phyloP scores from a whole-genome alignment of 805 yeast species.

The Ogataea kodamae region DNA sequence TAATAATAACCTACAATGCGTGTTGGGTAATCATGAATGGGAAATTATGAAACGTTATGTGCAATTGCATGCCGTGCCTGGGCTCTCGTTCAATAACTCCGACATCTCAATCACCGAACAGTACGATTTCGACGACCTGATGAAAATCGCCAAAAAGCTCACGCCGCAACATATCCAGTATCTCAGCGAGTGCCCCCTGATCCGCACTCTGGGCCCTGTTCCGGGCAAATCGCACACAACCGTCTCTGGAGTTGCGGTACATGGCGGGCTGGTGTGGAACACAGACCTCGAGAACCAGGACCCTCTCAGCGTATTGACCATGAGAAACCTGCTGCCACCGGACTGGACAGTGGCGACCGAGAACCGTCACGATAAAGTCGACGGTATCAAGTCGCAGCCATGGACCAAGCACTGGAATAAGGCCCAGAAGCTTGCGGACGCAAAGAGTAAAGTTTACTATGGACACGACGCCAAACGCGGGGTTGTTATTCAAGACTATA shows the following conservation, averaged over 20 bases:
- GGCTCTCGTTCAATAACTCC: slow-evolving; percentile 19
- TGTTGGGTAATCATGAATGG: slow-evolving; percentile 88
- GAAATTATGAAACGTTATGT: slow-evolving; percentile 65
- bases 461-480: slow-evolving; percentile 91
- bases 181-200: slow-evolving; percentile 60
- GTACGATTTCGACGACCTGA: slow-evolving; percentile 36
- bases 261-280: slow-evolving; percentile 79
- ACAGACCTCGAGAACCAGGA: slow-evolving; percentile 51
- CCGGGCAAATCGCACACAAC: slow-evolving; percentile 36
- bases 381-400: slow-evolving; percentile 28
- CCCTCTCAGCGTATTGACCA: slow-evolving; percentile 60
- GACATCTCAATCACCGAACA: slow-evolving; percentile 18
- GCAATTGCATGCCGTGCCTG: slow-evolving; percentile 48
- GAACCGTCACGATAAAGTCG: slow-evolving; percentile 29
- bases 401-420: slow-evolving; percentile 35
- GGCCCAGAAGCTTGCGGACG: slow-evolving; percentile 19
- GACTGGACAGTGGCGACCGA: slow-evolving; percentile 57
- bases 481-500: slow-evolving; percentile 55
- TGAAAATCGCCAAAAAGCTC: slow-evolving; percentile 49
- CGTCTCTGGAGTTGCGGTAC: slow-evolving; percentile 58
- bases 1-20: slow-evolving; percentile 59
- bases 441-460: slow-evolving; percentile 54
- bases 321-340: slow-evolving; percentile 68
- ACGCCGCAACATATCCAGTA: slow-evolving; percentile 59
- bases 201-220: slow-evolving; percentile 58